Conservation (phyloP, 2,329 filamentous ascomycete genomes). For the Ramichloridium luteum region DNA sequence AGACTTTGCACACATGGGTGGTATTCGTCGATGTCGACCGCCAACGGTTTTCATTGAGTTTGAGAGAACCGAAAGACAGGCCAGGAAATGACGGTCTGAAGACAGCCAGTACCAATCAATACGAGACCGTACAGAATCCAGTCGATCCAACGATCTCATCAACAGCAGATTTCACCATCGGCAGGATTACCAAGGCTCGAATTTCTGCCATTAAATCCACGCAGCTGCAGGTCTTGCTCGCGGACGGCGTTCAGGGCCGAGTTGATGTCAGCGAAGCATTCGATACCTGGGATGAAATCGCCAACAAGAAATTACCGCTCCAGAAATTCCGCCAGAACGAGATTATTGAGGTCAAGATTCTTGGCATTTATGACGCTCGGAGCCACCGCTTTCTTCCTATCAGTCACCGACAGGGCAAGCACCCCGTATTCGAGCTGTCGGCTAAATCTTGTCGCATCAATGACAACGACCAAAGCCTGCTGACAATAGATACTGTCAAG, state of each 20-base stretch:
- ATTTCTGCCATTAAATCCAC: constrained; percentile 80
- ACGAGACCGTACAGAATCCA: constrained; percentile 35
- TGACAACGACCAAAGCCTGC: constrained; percentile 41
- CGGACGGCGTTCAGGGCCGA: constrained; percentile 81
- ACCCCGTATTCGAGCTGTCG: constrained; percentile 73
- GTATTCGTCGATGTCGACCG: constrained; percentile 58
- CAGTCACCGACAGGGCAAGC: constrained; percentile 68
- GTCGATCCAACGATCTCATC: constrained; percentile 53
- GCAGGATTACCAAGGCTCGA: constrained; percentile 61
- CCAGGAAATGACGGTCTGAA: too few relatives aligned
- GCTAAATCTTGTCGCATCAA: constrained; percentile 46
- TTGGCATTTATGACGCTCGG: constrained; percentile 80
- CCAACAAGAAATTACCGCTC: constrained; percentile 70
- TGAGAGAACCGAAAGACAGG: constrained; percentile 34
- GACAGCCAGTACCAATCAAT: constrained; percentile 10
- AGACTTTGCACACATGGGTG: constrained; percentile 63
- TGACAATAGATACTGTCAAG: constrained; percentile 62
- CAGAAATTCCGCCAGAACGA: constrained; percentile 59
- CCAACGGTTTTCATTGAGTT: constrained; percentile 55
- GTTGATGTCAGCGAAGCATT: constrained; percentile 87
- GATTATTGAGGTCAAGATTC: constrained; percentile 58
- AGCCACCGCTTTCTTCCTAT: constrained; percentile 88
- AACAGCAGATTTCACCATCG: constrained; percentile 61
- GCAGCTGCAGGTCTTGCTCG: constrained; percentile 80
- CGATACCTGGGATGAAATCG: constrained; percentile 76